These are phyloP conservation scores for Penicillium sp. DNA, from an alignment of 2,329 filamentous ascomycete species.

Conservation along the genomic window DNA sequence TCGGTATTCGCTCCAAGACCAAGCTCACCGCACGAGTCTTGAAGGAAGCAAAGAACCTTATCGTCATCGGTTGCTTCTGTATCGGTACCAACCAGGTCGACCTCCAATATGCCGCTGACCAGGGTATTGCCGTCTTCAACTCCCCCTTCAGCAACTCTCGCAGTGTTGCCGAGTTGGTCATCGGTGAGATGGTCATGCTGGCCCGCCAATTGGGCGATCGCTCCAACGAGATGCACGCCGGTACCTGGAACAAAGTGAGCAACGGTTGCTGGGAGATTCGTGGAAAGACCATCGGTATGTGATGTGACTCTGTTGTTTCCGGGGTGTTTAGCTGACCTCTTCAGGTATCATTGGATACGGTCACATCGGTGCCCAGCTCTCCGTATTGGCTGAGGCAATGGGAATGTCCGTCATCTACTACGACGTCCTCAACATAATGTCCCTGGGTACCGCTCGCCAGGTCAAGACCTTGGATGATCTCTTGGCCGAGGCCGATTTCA, in stretches of 20 bases:
- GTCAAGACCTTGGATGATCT: slow-evolving; percentile 74
- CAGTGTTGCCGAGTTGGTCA: slow-evolving; percentile 93
- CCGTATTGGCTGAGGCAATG: slow-evolving; percentile 93
- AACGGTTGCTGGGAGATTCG: slow-evolving; percentile 96
- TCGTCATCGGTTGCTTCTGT: slow-evolving; percentile 97
- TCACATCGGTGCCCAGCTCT: slow-evolving; percentile 94
- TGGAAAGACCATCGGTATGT: slow-evolving; percentile 84
- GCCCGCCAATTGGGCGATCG: slow-evolving; percentile 91
- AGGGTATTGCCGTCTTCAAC: slow-evolving; percentile 93
- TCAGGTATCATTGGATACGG: slow-evolving; percentile 92
- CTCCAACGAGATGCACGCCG: slow-evolving; percentile 88
- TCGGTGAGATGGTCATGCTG: slow-evolving; percentile 86
- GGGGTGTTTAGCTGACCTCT: background rate
- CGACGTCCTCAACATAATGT: slow-evolving; percentile 92
- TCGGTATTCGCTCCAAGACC: slow-evolving; percentile 97
- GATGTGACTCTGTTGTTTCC: slow-evolving; percentile 7
- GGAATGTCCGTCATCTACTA: slow-evolving; percentile 98
- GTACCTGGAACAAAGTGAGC: slow-evolving; percentile 98
- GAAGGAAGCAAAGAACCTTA: slow-evolving; percentile 84
- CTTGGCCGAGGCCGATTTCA: slow-evolving; percentile 79
- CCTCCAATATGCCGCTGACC: slow-evolving; percentile 45
- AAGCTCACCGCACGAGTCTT: slow-evolving; percentile 85
- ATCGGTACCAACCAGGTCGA: slow-evolving; percentile 75
- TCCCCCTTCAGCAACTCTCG: slow-evolving; percentile 98
- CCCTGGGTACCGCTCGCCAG: slow-evolving; percentile 81